Conservation (phyloP, 2,329 filamentous ascomycete species). For the Pseudogymnoascus destructans region DNA sequence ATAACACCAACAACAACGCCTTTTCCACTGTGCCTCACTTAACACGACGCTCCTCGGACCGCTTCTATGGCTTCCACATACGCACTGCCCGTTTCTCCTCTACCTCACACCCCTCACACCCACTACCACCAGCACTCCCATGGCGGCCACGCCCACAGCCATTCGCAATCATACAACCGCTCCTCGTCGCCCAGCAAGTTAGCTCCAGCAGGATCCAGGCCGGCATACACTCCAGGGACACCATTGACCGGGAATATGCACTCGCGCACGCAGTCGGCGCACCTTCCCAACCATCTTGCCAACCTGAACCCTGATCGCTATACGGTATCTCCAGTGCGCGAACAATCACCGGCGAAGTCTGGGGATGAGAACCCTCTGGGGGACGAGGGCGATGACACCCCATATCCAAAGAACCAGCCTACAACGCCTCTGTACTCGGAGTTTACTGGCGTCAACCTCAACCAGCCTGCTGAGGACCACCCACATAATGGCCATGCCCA, state of each 20-base stretch:
- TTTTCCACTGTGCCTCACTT: not conserved
- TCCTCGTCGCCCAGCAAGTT: constrained; percentile 16
- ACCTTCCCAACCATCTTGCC: not conserved
- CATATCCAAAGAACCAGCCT: not conserved
- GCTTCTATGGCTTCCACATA: constrained; percentile 25
- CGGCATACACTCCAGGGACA: not conserved
- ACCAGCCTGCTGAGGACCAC: not conserved
- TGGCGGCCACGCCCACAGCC: constrained; percentile 11
- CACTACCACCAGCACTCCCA: constrained; percentile 15
- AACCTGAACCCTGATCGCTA: not conserved
- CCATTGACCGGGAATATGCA: not conserved
- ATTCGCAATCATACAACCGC: constrained; percentile 14
- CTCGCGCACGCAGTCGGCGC: constrained; percentile 9
- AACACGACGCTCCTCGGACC: not conserved
- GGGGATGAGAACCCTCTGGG: not conserved
- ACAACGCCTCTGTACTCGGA: not conserved
- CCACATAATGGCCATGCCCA: constrained; percentile 15
- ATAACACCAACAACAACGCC: constrained; percentile 4
- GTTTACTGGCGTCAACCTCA: constrained; percentile 2
- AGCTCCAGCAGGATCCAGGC: not conserved
- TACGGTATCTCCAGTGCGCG: not conserved
- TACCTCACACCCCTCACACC: constrained; percentile 19
- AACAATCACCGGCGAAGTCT: not conserved
- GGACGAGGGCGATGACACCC: not conserved
- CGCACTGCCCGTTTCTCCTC: constrained; percentile 25